Base-by-base conservation (phyloP, 495 filamentous ascomycete species). In the Neurospora africana region DNA sequence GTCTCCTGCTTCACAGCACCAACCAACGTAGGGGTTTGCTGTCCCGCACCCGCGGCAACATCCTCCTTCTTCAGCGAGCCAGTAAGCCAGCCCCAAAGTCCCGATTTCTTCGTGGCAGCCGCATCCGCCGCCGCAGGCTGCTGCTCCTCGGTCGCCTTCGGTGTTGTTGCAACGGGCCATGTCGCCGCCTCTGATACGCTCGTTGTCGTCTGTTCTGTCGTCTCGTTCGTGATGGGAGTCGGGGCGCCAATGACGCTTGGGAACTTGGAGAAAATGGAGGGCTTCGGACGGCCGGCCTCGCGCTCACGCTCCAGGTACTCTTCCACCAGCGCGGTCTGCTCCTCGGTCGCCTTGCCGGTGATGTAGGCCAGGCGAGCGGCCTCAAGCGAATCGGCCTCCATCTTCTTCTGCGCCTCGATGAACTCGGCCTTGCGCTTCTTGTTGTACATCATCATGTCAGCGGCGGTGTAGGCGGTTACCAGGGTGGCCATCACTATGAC, bases 391-490 rank as follows among this genome's bases (percentile, higher is more conserved):
- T 83, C 81, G 35, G 85, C 81, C 68, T 88, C 86, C 44, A 91
- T 77, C 40, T 83, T 83, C 77, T 85, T 85, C 75, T 91, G 85
- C 76, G 91, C 84, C 68, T 86, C 85, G 78, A 89, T 86, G 80
- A 90, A 94, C 71, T 92, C 88, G 72, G 82, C 83, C 69, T 86
- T 85, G 71, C 86, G 85, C 79, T 85, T 85, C 70, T 92, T 91
- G 84, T 97, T 98, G 83, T 95, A 92, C 58, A 92, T 79, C 37
- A 95, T 88, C 88, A 99, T 92, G 81, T 97, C 94, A 77, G 87
- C 86, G 70, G 94, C 86, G 8, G 95, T 91, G 83, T 93, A 95
- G 71, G 89, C 85, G 27, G 92, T 93, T 43, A 95, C 87, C 70
- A 90, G 86, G 74, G 86, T 89, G 74, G 89, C 88, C 75, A 97